These are phyloP conservation scores for Acacia concinna DNA, from an alignment of 331 rosid genomes.

Conservation along the genomic window DNA sequence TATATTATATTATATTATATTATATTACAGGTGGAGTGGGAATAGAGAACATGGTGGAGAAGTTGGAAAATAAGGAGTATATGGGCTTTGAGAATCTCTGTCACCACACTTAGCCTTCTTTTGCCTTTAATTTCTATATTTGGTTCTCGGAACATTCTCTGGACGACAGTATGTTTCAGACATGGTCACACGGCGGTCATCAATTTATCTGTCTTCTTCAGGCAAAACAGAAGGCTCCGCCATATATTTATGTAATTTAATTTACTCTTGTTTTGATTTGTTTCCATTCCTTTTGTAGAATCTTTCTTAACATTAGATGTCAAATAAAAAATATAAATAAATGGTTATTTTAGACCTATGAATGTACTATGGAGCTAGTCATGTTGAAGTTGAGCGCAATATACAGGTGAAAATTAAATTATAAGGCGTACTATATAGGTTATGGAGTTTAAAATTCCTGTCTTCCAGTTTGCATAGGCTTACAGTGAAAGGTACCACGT, in stretches of 20 bases:
- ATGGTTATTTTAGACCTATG: not conserved
- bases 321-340: not conserved
- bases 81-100: slow-evolving; percentile 77
- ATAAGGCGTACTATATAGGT: not conserved
- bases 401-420: too few relatives aligned
- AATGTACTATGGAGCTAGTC: not conserved
- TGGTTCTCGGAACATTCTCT: not conserved
- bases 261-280: not conserved
- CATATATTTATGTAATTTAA: not conserved
- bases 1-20: too few relatives aligned
- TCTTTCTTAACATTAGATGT: not conserved
- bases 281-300: slow-evolving; percentile 27
- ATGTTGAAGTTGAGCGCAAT: not conserved
- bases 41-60: slow-evolving; percentile 68
- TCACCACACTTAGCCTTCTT: slow-evolving; percentile 32
- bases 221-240: slow-evolving; percentile 28
- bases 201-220: slow-evolving; percentile 35
- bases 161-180: not conserved
- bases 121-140: not conserved
- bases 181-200: slow-evolving; percentile 7
- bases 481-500: not conserved
- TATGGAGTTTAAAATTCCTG: not conserved
- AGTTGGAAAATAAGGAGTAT: slow-evolving; percentile 68
- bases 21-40: slow-evolving; percentile 70
- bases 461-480: not conserved